phyloP scores from a whole-genome alignment of 345 rosid genomes.

The Stellera chamaejasme region DNA sequence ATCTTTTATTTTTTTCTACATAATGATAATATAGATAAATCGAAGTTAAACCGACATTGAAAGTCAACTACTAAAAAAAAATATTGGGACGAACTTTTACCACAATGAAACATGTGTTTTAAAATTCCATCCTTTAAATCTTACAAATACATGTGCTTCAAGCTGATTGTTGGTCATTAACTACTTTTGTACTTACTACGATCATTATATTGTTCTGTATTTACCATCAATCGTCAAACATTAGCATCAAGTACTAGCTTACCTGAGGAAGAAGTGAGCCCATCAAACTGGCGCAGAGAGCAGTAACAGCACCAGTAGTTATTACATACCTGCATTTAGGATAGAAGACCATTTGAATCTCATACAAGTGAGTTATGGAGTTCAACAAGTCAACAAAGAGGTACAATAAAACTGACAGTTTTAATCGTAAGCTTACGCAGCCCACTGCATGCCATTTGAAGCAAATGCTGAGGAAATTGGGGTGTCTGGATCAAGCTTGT shows the following conservation, averaged over 20 bases:
- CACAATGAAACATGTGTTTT: no score
- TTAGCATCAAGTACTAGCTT: constrained; percentile 3
- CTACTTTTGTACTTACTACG: neutral
- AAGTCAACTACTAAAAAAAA: no score
- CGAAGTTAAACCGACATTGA: no score
- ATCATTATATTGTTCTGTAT: neutral
- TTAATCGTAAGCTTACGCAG: constrained; percentile 38
- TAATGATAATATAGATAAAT: no score
- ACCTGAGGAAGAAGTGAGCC: constrained; percentile 72
- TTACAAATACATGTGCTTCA: neutral
- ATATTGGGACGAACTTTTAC: no score
- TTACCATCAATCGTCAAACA: constrained; percentile 1
- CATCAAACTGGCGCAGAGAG: constrained; percentile 58
- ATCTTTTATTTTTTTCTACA: no score
- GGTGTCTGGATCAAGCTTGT: constrained; percentile 50
- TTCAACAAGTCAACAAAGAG: neutral
- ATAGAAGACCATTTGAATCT: constrained; percentile 2
- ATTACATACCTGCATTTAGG: constrained; percentile 35
- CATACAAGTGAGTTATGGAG: neutral
- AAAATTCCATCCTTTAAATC: no score
- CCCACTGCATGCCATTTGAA: constrained; percentile 71
- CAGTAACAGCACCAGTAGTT: constrained; percentile 61
- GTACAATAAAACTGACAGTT: neutral
- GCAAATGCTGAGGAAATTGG: constrained; percentile 72
- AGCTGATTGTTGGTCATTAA: neutral